Evolutionary conservation across 305 asterid genomes (phyloP), one percentile per base, ranked within the genome.

Genomic region (Lippia alba): DNA sequence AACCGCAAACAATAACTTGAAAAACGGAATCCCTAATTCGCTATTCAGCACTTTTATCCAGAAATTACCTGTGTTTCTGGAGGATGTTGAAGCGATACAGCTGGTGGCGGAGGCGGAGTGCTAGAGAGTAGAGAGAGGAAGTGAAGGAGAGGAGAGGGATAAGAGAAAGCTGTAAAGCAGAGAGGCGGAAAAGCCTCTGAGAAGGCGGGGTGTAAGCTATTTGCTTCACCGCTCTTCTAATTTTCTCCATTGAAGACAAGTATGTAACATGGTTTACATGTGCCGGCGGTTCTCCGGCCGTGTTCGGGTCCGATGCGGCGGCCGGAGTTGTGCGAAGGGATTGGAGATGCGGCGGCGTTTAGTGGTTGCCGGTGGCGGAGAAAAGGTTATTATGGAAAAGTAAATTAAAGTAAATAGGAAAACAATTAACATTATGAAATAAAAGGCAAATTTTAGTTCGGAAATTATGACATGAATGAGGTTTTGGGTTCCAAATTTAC

Each of bases 81-180:
- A 91, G 78, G 75, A 91, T 9, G 18, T 74, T 73, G 71, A 81
- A 62, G 65, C 61, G 80, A 85, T 84, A 84, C 69, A 87, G 84
- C 14, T 75, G 84, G 77, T 32, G 89, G 81, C 99, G 96, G 80
- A 89, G 63, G 76, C 73, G 83, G 70, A 79, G 18, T 64, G 84
- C 84, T 19, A 78, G 12, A 44, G 86, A 63, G 78, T 87, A 91
- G 78, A 85, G 75, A 61, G 88, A 74, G 58, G 97, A 87, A 68
- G 89, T 82, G 36, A 86, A 44, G 45, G 84, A 91, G 54, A 94
- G 94, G 69, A 89, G 68, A 9, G 95, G 97, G 61, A 84, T 69
- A 34, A 94, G 82, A 77, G 91, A 87, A 80, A 89, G 85, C 5
- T 85, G 90, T 6, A 76, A 50, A 46, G 84, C 40, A 3, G 92